These are phyloP conservation scores for Cordyceps fumosorosea DNA, from an alignment of 2,329 filamentous ascomycete genomes.

Conservation along the genomic window DNA sequence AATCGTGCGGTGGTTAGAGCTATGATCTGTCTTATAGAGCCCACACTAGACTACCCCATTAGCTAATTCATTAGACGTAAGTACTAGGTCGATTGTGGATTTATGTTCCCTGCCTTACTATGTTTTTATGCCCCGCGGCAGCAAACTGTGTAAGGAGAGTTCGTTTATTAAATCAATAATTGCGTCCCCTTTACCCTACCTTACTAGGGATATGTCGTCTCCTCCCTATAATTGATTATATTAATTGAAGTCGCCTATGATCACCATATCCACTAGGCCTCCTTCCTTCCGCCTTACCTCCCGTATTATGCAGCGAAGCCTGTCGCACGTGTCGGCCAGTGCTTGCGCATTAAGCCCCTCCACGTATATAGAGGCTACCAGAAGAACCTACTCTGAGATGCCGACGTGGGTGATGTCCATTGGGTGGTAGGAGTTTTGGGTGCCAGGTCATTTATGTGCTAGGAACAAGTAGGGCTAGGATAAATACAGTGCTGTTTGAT, in stretches of 20 bases:
- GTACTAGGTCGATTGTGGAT: conserved; percentile 22
- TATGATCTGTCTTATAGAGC: conserved; percentile 18
- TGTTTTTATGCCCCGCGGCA: conserved; percentile 29
- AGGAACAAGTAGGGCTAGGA: too few relatives aligned
- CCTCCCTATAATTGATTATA: conserved; percentile 19
- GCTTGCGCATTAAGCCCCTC: too few relatives aligned
- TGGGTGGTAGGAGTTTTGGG: too few relatives aligned
- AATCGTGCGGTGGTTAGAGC: conserved; percentile 27
- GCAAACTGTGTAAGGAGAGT: conserved; percentile 25
- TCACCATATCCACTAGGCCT: conserved; percentile 7
- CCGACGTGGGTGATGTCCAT: too few relatives aligned
- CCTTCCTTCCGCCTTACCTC: conserved; percentile 1
- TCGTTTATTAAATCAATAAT: conserved; percentile 31
- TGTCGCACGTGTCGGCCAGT: too few relatives aligned
- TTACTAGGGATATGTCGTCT: conserved; percentile 15
- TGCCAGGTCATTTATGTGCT: too few relatives aligned
- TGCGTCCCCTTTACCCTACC: conserved; percentile 28
- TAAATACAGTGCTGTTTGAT: too few relatives aligned
- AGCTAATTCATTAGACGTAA: conserved; percentile 19
- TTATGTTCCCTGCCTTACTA: conserved; percentile 21
- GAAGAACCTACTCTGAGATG: too few relatives aligned
- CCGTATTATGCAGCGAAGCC: too few relatives aligned
- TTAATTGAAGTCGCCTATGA: conserved; percentile 18
- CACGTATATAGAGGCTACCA: too few relatives aligned
- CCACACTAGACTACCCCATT: conserved; percentile 15